A percentile compares a stretch with the other conserved stretches of the same genome.
Conservation (phyloP, 2,329 filamentous ascomycete genomes). For the Aciculosporium take region DNA sequence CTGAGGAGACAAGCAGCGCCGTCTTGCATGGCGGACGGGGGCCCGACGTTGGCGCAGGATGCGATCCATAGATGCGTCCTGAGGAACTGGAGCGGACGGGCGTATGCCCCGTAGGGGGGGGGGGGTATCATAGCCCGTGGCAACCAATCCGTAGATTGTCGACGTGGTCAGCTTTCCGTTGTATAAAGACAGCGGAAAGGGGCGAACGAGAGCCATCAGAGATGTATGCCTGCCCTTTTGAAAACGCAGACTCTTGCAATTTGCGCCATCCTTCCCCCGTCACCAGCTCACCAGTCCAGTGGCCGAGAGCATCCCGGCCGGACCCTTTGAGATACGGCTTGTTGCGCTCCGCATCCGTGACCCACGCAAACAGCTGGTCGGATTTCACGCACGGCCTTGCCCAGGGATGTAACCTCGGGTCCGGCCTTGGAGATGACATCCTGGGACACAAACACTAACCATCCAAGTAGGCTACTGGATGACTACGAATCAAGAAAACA, state of each 20-base stretch:
- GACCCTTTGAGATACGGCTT: conserved; percentile 43
- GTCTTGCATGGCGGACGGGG: conserved; percentile 54
- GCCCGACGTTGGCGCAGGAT: conserved; percentile 46
- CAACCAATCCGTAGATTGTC: conserved; percentile 32
- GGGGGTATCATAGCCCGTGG: conserved; percentile 40
- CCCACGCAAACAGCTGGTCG: conserved; percentile 37
- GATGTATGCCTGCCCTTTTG: conserved; percentile 28
- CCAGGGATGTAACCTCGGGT: conserved; percentile 32
- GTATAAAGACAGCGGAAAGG: not conserved
- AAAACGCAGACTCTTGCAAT: conserved; percentile 43
- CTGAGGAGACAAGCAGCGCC: conserved; percentile 40
- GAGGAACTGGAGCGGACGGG: conserved; percentile 45
- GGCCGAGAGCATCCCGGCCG: conserved; percentile 47
- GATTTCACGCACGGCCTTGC: conserved; percentile 39
- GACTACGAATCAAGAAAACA: too few species aligned
- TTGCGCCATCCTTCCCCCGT: conserved; percentile 53
- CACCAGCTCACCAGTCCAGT: conserved; percentile 42
- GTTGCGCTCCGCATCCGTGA: conserved; percentile 52
- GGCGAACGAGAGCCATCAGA: not conserved
- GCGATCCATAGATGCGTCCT: conserved; percentile 42
- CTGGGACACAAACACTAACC: conserved; percentile 33
- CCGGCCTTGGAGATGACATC: conserved; percentile 24
- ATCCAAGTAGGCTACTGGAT: not conserved
- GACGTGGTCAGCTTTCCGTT: not conserved
- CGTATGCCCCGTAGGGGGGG: conserved; percentile 32